Conservation (phyloP, 2,329 filamentous ascomycete genomes). For the Pseudogymnoascus sp. region DNA sequence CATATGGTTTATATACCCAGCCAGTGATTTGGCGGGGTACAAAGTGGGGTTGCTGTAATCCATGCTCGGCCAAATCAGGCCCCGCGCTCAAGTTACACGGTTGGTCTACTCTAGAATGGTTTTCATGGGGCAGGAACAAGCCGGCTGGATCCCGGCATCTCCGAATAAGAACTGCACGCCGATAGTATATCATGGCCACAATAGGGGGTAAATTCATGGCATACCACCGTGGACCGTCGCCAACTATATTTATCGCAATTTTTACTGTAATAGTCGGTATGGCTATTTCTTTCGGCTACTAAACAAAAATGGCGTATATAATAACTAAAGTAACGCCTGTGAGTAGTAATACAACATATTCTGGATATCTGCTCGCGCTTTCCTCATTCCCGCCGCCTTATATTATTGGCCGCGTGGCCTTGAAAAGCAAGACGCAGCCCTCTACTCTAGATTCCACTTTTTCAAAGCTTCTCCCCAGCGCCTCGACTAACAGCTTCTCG, state of each 20-base stretch:
- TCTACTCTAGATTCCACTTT: slow-evolving; percentile 34
- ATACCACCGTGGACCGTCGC: too few species aligned
- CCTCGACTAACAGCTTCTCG: slow-evolving; percentile 29
- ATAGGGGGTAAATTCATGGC: not conserved
- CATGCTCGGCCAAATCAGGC: not conserved
- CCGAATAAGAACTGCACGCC: not conserved
- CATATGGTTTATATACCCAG: not conserved
- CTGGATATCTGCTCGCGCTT: not conserved
- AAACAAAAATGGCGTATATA: too few species aligned
- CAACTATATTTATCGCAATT: too few species aligned
- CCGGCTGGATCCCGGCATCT: not conserved
- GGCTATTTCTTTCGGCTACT: too few species aligned
- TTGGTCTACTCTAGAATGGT: not conserved
- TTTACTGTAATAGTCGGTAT: too few species aligned
- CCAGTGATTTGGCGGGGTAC: not conserved
- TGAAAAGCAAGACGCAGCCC: slow-evolving; percentile 35
- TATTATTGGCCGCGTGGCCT: slow-evolving; percentile 25
- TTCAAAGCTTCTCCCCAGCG: slow-evolving; percentile 32
- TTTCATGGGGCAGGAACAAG: not conserved
- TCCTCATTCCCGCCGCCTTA: not conserved
- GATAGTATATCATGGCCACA: not conserved
- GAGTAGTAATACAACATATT: not conserved
- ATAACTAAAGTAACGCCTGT: too few species aligned
- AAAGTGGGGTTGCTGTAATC: not conserved
- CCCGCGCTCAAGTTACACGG: not conserved